phyloP scores from a whole-genome alignment of 176 grass and related monocot genomes.

The Triticum timopheevii region DNA sequence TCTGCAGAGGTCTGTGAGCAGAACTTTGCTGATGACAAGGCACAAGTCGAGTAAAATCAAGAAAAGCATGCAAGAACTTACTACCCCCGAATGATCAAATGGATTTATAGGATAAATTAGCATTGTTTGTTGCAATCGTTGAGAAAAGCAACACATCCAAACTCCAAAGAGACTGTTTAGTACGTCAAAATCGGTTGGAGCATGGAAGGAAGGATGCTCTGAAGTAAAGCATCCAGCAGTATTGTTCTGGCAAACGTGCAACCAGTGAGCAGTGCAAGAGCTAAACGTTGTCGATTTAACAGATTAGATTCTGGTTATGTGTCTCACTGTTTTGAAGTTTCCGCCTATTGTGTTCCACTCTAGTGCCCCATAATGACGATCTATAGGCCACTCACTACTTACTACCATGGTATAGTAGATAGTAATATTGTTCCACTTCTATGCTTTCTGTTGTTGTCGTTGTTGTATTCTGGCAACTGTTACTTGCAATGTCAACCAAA shows the following conservation, averaged over 20 bases:
- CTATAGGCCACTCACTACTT: slow-evolving; percentile 1
- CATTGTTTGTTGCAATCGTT: slow-evolving; percentile 1
- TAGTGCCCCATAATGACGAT: background rate
- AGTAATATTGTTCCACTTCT: no score
- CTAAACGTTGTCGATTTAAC: background rate
- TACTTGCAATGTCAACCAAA: no score
- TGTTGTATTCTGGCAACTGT: background rate
- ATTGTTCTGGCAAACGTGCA: background rate
- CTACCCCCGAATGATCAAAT: slow-evolving; percentile 38
- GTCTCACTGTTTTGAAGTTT: background rate
- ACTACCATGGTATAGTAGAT: no score
- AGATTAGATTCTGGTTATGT: slow-evolving; percentile 2
- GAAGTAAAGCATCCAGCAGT: slow-evolving; percentile 1
- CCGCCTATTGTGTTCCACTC: background rate
- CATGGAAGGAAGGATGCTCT: slow-evolving; percentile 14
- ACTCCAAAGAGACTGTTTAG: slow-evolving; percentile 7
- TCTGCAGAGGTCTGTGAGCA: slow-evolving; percentile 81
- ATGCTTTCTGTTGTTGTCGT: no score
- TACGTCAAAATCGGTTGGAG: background rate
- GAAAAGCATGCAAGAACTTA: slow-evolving; percentile 38
- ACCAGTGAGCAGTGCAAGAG: background rate
- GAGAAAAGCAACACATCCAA: background rate
- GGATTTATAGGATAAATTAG: slow-evolving; percentile 15
- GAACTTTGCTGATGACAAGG: slow-evolving; percentile 70
- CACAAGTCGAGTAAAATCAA: slow-evolving; percentile 45